Percentiles rank a stretch among this genome's conserved stretches.
These are phyloP conservation scores for Mrakia hoshinonis DNA, from an alignment of 768 basidiomycete species.

Conservation along the genomic window DNA sequence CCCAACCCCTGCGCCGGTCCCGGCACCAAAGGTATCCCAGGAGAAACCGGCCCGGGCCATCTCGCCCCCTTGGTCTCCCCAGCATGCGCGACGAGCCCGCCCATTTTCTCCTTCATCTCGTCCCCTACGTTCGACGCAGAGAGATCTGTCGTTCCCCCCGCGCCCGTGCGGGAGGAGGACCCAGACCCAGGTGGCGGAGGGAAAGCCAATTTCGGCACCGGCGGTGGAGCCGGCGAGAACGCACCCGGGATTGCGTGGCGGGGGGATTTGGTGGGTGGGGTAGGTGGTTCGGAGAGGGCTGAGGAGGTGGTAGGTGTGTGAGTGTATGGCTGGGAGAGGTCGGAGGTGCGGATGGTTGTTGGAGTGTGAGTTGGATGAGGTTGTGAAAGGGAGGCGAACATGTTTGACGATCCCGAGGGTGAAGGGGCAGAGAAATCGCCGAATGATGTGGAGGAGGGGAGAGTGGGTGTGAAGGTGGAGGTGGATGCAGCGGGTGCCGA, in stretches of 20 bases:
- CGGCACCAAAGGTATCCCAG: background rate
- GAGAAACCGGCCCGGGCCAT: background rate
- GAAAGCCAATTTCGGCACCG: background rate
- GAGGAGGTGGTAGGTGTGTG: background rate
- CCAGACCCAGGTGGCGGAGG: background rate
- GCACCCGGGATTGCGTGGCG: background rate
- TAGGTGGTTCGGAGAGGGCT: background rate
- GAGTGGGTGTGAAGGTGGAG: background rate
- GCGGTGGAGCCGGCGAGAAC: background rate
- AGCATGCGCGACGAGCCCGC: background rate
- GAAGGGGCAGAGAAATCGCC: background rate
- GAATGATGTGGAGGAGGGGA: background rate
- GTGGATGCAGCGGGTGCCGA: slow-evolving; percentile 5
- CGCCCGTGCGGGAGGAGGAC: no score
- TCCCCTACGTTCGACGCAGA: no score
- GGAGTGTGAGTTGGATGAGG: background rate
- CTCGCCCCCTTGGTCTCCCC: background rate
- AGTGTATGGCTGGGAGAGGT: background rate
- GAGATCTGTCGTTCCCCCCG: no score
- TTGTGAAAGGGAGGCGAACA: background rate
- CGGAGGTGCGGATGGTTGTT: background rate
- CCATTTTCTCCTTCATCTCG: no score
- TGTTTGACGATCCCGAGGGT: background rate
- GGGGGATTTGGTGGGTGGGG: background rate
- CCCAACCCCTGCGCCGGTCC: background rate